Evolutionary conservation across 805 yeast species (phyloP).

Genomic region (Komagataella mondaviorum): DNA sequence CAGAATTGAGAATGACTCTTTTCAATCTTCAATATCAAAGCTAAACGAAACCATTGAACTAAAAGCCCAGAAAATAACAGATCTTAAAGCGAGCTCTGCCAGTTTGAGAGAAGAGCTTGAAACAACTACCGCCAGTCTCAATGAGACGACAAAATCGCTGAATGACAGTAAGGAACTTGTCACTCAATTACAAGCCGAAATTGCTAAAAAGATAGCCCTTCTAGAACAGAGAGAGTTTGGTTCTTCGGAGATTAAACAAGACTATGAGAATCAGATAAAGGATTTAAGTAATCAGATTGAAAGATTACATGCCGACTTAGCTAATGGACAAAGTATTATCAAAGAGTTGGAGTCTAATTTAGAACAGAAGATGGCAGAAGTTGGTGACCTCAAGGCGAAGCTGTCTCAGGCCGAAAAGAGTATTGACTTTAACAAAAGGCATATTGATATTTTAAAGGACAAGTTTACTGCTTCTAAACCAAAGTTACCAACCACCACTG

Average conservation of each 20-base stretch:
- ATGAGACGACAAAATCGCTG: neutral
- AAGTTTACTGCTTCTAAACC: neutral
- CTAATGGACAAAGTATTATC: neutral
- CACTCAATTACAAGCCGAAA: neutral
- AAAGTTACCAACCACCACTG: neutral
- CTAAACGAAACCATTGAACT: neutral
- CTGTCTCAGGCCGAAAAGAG: slow-evolving; percentile 1
- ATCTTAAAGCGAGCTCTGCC: neutral
- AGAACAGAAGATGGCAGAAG: neutral
- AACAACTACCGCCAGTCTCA: neutral
- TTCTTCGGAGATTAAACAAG: neutral
- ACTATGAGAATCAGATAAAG: neutral
- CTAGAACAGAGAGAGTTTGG: neutral
- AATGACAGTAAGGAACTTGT: neutral
- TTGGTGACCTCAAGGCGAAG: neutral
- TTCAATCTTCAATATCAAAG: neutral
- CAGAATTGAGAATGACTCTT: neutral
- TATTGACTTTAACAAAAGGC: slow-evolving; percentile 1
- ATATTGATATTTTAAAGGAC: slow-evolving; percentile 1
- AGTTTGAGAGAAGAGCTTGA: neutral
- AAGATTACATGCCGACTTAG: neutral
- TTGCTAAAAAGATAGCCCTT: neutral
- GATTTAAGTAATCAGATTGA: neutral
- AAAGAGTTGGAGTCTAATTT: neutral
- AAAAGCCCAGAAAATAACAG: neutral